A percentile compares a stretch with the other conserved stretches of the same genome.
Evolutionary conservation across 2,329 filamentous ascomycete genomes (phyloP).

Genomic region (Colletotrichum liaoningense): DNA sequence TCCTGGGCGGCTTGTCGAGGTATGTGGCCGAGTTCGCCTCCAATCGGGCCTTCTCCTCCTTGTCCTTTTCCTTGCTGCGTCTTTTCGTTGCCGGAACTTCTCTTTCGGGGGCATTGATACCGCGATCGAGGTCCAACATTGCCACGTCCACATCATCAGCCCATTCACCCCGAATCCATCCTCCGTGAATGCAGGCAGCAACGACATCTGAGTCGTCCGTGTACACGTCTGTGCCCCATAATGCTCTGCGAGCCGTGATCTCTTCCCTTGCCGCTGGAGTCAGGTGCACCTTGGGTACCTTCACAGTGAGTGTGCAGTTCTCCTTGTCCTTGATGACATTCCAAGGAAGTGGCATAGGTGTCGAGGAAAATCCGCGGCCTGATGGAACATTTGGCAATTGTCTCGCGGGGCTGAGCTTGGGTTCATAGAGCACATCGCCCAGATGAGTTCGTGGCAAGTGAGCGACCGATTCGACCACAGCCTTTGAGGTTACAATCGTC

Average conservation of each 20-base stretch:
- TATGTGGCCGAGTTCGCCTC: constrained; percentile 52
- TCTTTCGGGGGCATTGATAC: constrained; percentile 39
- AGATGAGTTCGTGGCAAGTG: constrained; percentile 81
- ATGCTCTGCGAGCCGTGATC: constrained; percentile 80
- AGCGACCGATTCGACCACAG: constrained; percentile 78
- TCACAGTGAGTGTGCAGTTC: constrained; percentile 91
- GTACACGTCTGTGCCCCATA: constrained; percentile 96
- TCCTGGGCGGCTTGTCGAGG: constrained; percentile 65
- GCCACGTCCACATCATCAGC: constrained; percentile 78
- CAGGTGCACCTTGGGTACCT: constrained; percentile 84
- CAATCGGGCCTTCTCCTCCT: constrained; percentile 48
- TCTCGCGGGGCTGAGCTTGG: constrained; percentile 68
- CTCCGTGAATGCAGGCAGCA: constrained; percentile 91
- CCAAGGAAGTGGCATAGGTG: constrained; percentile 79
- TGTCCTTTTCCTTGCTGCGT: constrained; percentile 46
- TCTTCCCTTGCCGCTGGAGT: constrained; percentile 78
- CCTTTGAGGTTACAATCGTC: constrained; percentile 74
- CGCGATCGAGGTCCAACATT: constrained; percentile 69
- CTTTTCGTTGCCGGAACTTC: constrained; percentile 40
- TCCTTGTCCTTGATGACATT: constrained; percentile 79
- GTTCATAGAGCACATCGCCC: constrained; percentile 85
- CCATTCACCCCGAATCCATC: constrained; percentile 93
- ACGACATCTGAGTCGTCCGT: constrained; percentile 96
- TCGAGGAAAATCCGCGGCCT: constrained; percentile 60
- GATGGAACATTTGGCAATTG: constrained; percentile 54